A percentile compares a stretch with the other conserved stretches of the same genome.
Conservation (phyloP, 805 yeast species). For the Lachancea meyersii region DNA sequence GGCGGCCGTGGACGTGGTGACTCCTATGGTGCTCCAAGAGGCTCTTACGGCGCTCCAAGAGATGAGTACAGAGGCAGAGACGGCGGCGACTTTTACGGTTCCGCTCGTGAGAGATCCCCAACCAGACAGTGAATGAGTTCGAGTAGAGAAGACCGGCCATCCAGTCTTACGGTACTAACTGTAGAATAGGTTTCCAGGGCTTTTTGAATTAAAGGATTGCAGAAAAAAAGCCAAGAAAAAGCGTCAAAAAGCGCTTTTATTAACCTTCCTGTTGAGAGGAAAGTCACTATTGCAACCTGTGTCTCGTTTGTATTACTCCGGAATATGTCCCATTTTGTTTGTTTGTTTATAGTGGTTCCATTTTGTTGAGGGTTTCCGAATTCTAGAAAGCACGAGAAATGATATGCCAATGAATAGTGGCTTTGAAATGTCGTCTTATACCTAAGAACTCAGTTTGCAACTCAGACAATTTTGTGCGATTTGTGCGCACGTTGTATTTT, state of each 20-base stretch:
- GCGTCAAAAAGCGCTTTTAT: background rate
- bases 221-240: background rate
- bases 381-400: slow-evolving; percentile 2
- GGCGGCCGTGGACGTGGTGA: slow-evolving; percentile 27
- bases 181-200: background rate
- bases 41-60: slow-evolving; percentile 32
- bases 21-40: slow-evolving; percentile 24
- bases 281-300: slow-evolving; percentile 3
- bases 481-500: slow-evolving; percentile 6
- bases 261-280: no score
- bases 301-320: slow-evolving; percentile 11
- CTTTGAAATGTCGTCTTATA: background rate
- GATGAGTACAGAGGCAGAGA: slow-evolving; percentile 48
- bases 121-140: slow-evolving; percentile 47
- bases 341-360: slow-evolving; percentile 10
- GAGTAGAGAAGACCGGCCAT: background rate
- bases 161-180: background rate
- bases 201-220: background rate
- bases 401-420: slow-evolving; percentile 2
- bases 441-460: background rate
- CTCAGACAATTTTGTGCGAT: background rate
- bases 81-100: slow-evolving; percentile 37
- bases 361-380: slow-evolving; percentile 5
- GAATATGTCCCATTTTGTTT: slow-evolving; percentile 10
- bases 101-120: slow-evolving; percentile 65